These are phyloP conservation scores for Monosporascus sp. DNA, from an alignment of 2,329 filamentous ascomycete species.

Conservation along the genomic window DNA sequence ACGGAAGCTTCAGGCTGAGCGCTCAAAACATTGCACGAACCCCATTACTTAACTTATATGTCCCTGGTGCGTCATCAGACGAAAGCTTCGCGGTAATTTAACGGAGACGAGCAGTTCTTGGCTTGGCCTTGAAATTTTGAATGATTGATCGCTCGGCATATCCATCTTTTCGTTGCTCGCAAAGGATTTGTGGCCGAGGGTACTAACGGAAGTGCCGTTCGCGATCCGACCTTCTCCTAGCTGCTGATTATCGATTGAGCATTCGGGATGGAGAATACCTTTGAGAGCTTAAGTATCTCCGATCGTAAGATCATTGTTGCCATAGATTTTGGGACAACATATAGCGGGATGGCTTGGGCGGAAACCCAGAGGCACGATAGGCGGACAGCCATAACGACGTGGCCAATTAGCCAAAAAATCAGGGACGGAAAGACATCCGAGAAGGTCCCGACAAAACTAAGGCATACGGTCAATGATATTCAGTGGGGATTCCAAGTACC, in stretches of 20 bases:
- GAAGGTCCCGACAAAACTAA: conserved; percentile 46
- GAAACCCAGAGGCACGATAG: conserved; percentile 37
- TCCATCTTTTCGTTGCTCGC: too few species aligned
- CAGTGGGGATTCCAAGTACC: conserved; percentile 49
- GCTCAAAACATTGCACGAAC: too few species aligned
- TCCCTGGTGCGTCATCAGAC: too few species aligned
- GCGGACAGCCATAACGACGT: conserved; percentile 37
- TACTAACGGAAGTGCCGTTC: neutral
- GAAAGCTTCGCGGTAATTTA: too few species aligned
- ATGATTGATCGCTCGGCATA: too few species aligned
- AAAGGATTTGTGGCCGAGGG: too few species aligned
- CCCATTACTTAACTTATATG: too few species aligned
- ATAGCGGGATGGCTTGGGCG: conserved; percentile 49
- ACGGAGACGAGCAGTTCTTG: too few species aligned
- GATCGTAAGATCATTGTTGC: conserved; percentile 41
- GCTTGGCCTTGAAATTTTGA: too few species aligned
- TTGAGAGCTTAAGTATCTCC: neutral
- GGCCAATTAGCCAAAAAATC: conserved; percentile 35
- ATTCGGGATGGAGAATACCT: neutral
- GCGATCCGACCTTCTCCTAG: neutral
- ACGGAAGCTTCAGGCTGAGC: too few species aligned
- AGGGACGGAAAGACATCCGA: conserved; percentile 33
- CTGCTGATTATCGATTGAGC: neutral
- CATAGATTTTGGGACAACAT: conserved; percentile 54
- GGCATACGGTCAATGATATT: conserved; percentile 34